These are phyloP conservation scores for Citrus australasica DNA, from an alignment of 345 rosid genomes.

Conservation along the genomic window DNA sequence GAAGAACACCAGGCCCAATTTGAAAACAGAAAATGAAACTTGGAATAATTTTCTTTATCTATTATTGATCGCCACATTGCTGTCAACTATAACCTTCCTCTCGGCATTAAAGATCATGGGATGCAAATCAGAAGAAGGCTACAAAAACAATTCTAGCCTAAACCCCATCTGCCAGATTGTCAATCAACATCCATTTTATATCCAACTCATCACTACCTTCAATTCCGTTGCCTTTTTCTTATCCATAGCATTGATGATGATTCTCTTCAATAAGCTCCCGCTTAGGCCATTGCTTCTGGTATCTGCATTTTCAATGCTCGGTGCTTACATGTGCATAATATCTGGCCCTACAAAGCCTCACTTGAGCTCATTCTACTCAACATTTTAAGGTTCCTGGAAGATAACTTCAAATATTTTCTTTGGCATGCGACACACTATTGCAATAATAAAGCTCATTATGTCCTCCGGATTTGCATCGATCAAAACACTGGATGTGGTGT, in stretches of 20 bases:
- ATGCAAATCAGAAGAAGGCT: neutral
- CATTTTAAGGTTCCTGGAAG: neutral
- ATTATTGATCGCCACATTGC: neutral
- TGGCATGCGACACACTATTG: too few relatives aligned
- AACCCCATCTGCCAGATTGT: neutral
- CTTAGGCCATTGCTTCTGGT: constrained; percentile 7
- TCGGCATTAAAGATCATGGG: neutral
- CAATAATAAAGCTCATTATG: neutral
- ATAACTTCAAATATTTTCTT: neutral
- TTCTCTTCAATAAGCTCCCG: constrained; percentile 11
- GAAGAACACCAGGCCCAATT: too few relatives aligned
- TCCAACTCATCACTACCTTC: neutral
- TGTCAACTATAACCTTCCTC: neutral
- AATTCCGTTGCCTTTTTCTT: constrained; percentile 13
- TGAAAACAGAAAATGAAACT: too few relatives aligned
- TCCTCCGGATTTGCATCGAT: neutral
- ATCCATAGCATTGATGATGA: neutral
- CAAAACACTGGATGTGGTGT: neutral
- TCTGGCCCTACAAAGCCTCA: neutral
- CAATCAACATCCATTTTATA: neutral
- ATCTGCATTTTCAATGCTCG: neutral
- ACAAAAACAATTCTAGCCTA: neutral
- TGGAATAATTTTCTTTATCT: too few relatives aligned
- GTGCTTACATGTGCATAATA: constrained; percentile 12
- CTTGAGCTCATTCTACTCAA: neutral